These are phyloP conservation scores for Fusarium sp. DNA, from an alignment of 2,329 filamentous ascomycete genomes.

Conservation along the genomic window DNA sequence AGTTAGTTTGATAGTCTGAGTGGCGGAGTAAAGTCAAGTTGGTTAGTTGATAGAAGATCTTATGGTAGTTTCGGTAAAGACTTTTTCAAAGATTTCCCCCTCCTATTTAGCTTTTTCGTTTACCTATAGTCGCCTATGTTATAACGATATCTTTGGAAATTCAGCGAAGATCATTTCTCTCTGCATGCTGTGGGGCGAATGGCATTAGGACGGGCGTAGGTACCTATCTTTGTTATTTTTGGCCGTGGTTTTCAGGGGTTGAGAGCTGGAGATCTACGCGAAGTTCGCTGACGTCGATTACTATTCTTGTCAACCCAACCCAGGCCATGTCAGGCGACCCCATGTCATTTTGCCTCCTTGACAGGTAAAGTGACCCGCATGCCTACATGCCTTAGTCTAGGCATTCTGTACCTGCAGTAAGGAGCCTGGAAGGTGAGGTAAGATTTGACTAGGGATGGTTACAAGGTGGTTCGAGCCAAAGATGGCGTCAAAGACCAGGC, in stretches of 20 bases:
- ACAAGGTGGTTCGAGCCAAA: constrained; percentile 33
- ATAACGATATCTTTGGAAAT: neutral
- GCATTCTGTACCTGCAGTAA: constrained; percentile 26
- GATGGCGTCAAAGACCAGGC: constrained; percentile 34
- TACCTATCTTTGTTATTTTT: constrained; percentile 9
- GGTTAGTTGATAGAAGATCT: neutral
- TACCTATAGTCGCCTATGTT: neutral
- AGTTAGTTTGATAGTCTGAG: neutral
- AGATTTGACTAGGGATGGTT: constrained; percentile 35
- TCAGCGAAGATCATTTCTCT: constrained; percentile 10
- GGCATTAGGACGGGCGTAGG: constrained; percentile 14
- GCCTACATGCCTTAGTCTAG: neutral
- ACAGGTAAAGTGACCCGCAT: constrained; percentile 18
- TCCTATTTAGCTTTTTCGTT: neutral
- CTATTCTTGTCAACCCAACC: constrained; percentile 28
- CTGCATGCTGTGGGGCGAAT: constrained; percentile 3
- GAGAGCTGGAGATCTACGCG: constrained; percentile 23
- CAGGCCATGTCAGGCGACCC: neutral
- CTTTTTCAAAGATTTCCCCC: neutral
- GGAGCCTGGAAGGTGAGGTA: neutral
- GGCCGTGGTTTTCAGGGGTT: constrained; percentile 22
- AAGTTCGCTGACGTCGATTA: constrained; percentile 33
- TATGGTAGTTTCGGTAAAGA: neutral
- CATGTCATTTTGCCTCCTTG: constrained; percentile 13
- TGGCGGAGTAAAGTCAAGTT: neutral